A percentile compares a stretch with the other conserved stretches of the same genome.
These are phyloP conservation scores for Epichloe festucae DNA, from an alignment of 2,329 filamentous ascomycete genomes.

Conservation along the genomic window DNA sequence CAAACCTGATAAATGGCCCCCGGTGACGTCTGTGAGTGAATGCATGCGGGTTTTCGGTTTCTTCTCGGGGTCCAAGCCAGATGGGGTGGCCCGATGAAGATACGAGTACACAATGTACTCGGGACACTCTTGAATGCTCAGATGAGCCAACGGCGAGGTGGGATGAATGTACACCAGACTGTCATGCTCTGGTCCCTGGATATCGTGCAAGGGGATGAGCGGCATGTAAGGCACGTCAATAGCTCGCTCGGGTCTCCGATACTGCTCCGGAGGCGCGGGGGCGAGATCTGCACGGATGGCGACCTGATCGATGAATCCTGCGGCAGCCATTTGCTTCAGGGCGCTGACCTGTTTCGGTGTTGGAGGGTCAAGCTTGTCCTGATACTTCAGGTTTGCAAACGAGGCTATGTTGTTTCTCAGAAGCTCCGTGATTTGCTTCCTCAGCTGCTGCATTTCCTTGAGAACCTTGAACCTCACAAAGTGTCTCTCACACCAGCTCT, in stretches of 20 bases:
- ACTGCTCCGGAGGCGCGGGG: conserved; percentile 53
- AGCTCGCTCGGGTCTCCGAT: conserved; percentile 63
- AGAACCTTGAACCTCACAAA: conserved; percentile 83
- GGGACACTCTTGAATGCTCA: conserved; percentile 61
- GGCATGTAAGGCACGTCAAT: conserved; percentile 89
- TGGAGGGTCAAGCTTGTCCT: conserved; percentile 44
- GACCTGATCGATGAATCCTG: conserved; percentile 88
- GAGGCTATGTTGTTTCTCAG: conserved; percentile 60
- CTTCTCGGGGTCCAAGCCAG: conserved; percentile 38
- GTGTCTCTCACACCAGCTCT: conserved; percentile 66
- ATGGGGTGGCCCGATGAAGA: conserved; percentile 54
- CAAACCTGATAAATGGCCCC: conserved; percentile 61
- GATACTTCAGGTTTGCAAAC: conserved; percentile 43
- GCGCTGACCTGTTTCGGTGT: conserved; percentile 59
- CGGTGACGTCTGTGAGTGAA: conserved; percentile 67
- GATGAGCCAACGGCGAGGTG: conserved; percentile 62
- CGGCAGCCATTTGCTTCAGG: conserved; percentile 81
- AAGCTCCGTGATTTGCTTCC: conserved; percentile 70
- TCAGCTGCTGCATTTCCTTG: conserved; percentile 72
- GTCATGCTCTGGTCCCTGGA: conserved; percentile 33
- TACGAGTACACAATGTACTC: conserved; percentile 80
- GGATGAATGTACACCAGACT: conserved; percentile 79
- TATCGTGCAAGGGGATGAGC: conserved; percentile 52
- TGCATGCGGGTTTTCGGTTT: conserved; percentile 73
- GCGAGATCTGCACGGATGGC: conserved; percentile 85